Conservation (phyloP, 2,329 filamentous ascomycete species). For the Penicillium brevicompactum region DNA sequence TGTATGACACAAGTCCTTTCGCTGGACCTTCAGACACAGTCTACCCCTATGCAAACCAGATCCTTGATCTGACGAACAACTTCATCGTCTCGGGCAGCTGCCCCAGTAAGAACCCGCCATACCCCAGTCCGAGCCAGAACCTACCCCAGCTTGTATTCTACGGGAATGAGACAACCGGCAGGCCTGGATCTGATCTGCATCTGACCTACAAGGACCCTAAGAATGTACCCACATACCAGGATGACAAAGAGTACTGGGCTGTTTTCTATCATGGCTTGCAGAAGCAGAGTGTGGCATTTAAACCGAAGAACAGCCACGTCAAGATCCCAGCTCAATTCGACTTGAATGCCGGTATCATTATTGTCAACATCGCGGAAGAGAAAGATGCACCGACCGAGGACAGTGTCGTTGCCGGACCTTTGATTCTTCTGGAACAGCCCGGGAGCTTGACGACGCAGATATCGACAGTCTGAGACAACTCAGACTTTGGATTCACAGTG, state of each 20-base stretch:
- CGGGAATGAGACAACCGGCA: background rate
- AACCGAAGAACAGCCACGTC: background rate
- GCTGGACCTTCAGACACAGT: slow-evolving; percentile 45
- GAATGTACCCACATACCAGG: background rate
- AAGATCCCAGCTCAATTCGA: slow-evolving; percentile 7
- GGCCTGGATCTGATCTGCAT: background rate
- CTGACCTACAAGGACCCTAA: background rate
- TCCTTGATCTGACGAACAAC: slow-evolving; percentile 7
- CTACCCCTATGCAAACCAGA: slow-evolving; percentile 26
- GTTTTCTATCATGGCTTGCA: background rate
- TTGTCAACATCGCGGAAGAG: slow-evolving; percentile 11
- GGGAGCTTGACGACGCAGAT: background rate
- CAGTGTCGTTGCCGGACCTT: slow-evolving; percentile 11
- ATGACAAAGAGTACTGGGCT: background rate
- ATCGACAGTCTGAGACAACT: background rate
- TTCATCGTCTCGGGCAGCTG: slow-evolving; percentile 6
- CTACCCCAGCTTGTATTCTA: slow-evolving; percentile 10
- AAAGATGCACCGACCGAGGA: slow-evolving; percentile 7
- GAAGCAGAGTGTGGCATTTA: background rate
- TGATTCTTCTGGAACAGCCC: slow-evolving; percentile 12
- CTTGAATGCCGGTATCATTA: slow-evolving; percentile 5
- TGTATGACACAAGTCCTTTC: slow-evolving; percentile 45
- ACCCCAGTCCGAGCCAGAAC: slow-evolving; percentile 8
- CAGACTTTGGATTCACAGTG: too few species aligned
- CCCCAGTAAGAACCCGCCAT: slow-evolving; percentile 10